Evolutionary conservation across 768 basidiomycete species (phyloP), one percentile per base, ranked within the genome.

Genomic region (Myochromella boudieri): DNA sequence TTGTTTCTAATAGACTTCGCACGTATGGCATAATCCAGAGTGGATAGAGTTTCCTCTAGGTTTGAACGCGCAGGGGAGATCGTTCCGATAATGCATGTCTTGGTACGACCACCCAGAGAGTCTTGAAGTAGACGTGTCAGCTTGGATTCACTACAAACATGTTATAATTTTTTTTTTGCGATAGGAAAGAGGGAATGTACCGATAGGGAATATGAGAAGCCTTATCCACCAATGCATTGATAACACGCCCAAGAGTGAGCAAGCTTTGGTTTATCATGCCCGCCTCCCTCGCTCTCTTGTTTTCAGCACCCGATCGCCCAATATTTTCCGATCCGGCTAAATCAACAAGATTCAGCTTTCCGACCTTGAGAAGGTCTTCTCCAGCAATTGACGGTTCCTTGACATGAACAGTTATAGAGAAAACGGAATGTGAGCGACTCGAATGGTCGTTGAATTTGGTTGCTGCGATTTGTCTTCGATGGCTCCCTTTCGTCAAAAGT

Each of bases 241-340:
- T 98, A 28, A 98, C 97, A 25, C 97, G 75, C 0, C 97, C 97
- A 11, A 99, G 82, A n/a, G 97, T 97, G 2, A 99, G 74, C 39
- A 99, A 72, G 60, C 91, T 95, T 68, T 97, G 92, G 60, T 98
- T 99, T 65, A 99, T 98, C 89, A 95, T 97, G 9, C 97, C 97
- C 1, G 97, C 97, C 62, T 99, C 97, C 54, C 92, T 77, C 10
- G 97, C 97, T 47, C 95, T 74, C 63, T 91, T 93, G 59, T 97
- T 91, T 63, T 94, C 92, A 2, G 97, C 97, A 14, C 97, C 97
- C 0, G 89, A 92, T 18, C 95, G 77, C 8, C 94, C 95, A 60
- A 99, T 95, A 57, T 97, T 97, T 68, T 99, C 97, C 1, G 93
- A 95, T 6, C 97, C 97, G 25, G 97, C 97, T 46, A 99, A 73